phyloP scores from a whole-genome alignment of 768 basidiomycete species.

The Leucocoprinus birnbaumii region DNA sequence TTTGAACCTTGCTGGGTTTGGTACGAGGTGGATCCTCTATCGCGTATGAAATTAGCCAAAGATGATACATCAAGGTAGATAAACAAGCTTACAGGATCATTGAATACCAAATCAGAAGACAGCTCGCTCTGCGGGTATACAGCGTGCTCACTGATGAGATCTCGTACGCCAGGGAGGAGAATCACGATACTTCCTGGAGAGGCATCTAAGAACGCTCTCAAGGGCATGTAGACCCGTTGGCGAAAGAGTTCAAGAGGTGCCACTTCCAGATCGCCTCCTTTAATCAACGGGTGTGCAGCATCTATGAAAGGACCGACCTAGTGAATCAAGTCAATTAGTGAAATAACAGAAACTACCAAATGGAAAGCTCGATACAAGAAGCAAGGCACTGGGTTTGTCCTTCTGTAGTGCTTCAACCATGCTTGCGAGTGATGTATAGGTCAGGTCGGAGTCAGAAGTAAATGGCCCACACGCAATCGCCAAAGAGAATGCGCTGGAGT shows the following conservation, averaged over 20 bases:
- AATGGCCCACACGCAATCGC: constrained; percentile 84
- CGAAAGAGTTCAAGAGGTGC: constrained; percentile 69
- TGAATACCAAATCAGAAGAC: constrained; percentile 32
- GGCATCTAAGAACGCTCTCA: constrained; percentile 53
- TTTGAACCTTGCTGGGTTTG: constrained; percentile 86
- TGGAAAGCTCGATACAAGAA: constrained; percentile 55
- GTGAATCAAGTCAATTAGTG: neutral
- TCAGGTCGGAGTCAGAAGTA: constrained; percentile 74
- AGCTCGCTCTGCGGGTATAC: constrained; percentile 84
- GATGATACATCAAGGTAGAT: neutral
- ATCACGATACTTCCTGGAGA: constrained; percentile 73
- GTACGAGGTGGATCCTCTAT: constrained; percentile 75
- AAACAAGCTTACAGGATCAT: constrained; percentile 47
- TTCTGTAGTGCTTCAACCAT: constrained; percentile 60
- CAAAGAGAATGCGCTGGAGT: constrained; percentile 37
- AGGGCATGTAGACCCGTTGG: constrained; percentile 51
- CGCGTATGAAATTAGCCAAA: neutral
- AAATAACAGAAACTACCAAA: neutral
- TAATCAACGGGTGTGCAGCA: constrained; percentile 67
- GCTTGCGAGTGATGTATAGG: constrained; percentile 66
- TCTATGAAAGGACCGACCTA: constrained; percentile 95
- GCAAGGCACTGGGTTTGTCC: constrained; percentile 69
- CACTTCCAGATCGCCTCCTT: constrained; percentile 67
- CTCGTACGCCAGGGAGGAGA: constrained; percentile 79
- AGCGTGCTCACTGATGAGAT: constrained; percentile 73